These are phyloP conservation scores for Neurospora africana DNA, from an alignment of 495 filamentous ascomycete genomes.

Conservation along the genomic window DNA sequence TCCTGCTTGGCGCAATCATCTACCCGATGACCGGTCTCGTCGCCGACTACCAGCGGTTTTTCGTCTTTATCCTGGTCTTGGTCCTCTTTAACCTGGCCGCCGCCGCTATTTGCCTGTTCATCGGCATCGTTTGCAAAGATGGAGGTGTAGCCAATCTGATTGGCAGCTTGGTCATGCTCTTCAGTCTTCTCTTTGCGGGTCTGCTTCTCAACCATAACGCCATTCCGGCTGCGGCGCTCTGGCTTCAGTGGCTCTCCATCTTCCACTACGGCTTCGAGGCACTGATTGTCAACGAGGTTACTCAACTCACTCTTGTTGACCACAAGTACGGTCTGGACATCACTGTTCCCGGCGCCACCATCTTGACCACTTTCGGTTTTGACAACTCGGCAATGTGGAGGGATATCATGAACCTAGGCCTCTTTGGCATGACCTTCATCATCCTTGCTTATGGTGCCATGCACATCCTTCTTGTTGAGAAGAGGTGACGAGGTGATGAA, in stretches of 20 bases:
- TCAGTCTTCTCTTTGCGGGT: constrained; percentile 89
- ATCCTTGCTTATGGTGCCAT: constrained; percentile 84
- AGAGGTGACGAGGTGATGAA: constrained; percentile 40
- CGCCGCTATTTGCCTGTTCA: constrained; percentile 86
- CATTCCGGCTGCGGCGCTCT: constrained; percentile 71
- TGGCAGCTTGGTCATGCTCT: constrained; percentile 94
- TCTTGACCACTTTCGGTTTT: constrained; percentile 89
- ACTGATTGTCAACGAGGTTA: constrained; percentile 94
- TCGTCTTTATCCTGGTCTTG: constrained; percentile 82
- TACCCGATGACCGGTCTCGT: constrained; percentile 97
- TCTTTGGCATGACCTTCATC: constrained; percentile 76
- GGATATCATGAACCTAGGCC: constrained; percentile 70
- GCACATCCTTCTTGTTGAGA: constrained; percentile 91
- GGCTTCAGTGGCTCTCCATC: constrained; percentile 94
- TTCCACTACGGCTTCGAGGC: constrained; percentile 98
- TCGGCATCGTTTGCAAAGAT: constrained; percentile 90
- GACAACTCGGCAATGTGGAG: constrained; percentile 71
- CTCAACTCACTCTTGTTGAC: constrained; percentile 79
- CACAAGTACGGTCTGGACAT: constrained; percentile 94
- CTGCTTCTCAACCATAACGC: constrained; percentile 88
- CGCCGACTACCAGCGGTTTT: constrained; percentile 70
- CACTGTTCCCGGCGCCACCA: constrained; percentile 87
- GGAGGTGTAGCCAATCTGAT: constrained; percentile 89
- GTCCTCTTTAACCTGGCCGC: constrained; percentile 95
- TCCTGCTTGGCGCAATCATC: constrained; percentile 92